A percentile compares a stretch with the other conserved stretches of the same genome.
Conservation (phyloP, 106 monocot genomes). For the Agapanthus africanus region DNA sequence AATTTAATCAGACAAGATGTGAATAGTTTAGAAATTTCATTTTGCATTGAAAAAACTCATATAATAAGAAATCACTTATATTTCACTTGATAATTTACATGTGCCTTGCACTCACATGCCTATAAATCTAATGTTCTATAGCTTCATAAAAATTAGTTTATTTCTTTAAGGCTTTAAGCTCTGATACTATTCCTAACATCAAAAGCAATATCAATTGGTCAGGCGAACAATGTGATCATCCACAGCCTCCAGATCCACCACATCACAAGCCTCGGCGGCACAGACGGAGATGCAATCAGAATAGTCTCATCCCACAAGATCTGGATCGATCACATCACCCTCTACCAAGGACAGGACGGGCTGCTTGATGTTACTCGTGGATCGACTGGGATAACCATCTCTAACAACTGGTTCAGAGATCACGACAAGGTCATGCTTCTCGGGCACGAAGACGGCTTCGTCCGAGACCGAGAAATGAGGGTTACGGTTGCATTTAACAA, state of each 20-base stretch:
- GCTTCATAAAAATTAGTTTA: too few species aligned
- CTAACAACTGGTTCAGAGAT: constrained; percentile 83
- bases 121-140: too few species aligned
- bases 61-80: too few species aligned
- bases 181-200: too few species aligned
- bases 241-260: constrained; percentile 67
- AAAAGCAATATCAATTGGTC: too few species aligned
- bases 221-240: constrained; percentile 62
- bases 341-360: constrained; percentile 54
- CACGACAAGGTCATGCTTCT: constrained; percentile 86
- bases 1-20: too few species aligned
- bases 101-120: too few species aligned
- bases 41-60: too few species aligned
- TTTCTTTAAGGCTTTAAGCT: too few species aligned
- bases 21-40: too few species aligned
- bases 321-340: constrained; percentile 86
- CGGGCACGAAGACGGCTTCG: constrained; percentile 53
- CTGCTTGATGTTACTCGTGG: constrained; percentile 70
- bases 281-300: constrained; percentile 65
- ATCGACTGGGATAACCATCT: constrained; percentile 60
- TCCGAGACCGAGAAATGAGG: constrained; percentile 36
- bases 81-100: too few species aligned
- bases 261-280: constrained; percentile 1
- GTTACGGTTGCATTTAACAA: constrained; percentile 58
- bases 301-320: constrained; percentile 42